A percentile compares a stretch with the other conserved stretches of the same genome.
These are phyloP conservation scores for Botryotinia narcissicola DNA, from an alignment of 2,329 filamentous ascomycete genomes.

Conservation along the genomic window DNA sequence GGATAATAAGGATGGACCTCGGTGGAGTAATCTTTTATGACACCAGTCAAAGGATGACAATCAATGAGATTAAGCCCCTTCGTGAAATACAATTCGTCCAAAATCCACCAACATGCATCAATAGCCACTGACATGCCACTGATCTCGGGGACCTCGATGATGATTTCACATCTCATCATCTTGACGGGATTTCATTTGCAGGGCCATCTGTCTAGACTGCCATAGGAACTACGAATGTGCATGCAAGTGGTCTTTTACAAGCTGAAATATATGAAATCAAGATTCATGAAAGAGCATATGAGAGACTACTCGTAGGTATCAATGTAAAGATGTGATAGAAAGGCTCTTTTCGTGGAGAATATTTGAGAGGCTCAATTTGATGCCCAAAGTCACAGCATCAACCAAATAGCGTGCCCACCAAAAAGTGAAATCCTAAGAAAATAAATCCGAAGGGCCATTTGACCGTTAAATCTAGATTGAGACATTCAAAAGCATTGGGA, in stretches of 20 bases:
- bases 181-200: neutral
- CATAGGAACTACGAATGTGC: neutral
- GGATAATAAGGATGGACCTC: conserved; percentile 48
- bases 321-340: neutral
- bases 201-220: neutral
- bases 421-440: neutral
- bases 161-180: neutral
- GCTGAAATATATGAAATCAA: neutral
- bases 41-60: neutral
- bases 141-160: neutral
- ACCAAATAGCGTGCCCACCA: neutral
- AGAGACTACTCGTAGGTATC: neutral
- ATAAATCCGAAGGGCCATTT: neutral
- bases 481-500: neutral
- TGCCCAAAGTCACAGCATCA: neutral
- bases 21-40: neutral
- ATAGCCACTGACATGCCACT: neutral
- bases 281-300: neutral
- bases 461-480: neutral
- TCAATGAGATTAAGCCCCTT: neutral
- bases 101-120: conserved; percentile 31
- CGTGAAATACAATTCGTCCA: neutral
- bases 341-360: neutral
- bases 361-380: neutral
- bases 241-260: neutral